Evolutionary conservation across 129 eudicot species (phyloP), one percentile per base, ranked within the genome.

Genomic region (Cynara cardunculus): DNA sequence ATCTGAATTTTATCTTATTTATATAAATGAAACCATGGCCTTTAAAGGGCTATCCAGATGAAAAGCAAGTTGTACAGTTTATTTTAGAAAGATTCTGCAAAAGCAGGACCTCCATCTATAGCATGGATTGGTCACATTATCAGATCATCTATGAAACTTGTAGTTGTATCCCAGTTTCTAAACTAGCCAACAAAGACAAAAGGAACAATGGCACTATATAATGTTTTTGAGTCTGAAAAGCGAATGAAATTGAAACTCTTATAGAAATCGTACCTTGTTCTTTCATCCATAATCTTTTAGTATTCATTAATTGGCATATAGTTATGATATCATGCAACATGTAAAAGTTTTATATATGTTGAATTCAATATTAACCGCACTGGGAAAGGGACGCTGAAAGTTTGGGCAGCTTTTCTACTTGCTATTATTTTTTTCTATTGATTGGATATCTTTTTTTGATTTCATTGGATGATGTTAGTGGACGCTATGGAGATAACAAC

Each of bases 41-140:
- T 41, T 78, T 53, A 5, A 27, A 28, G 53, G 82, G 31, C 28
- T 68, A 39, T 44, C 35, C 69, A 12, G 49, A 72, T 76, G 76
- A 79, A 69, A 30, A 70, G 30, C 30, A 79, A 28, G 76, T 31
- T 49, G 65, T 49, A 69, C 49, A 64, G 49, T 9, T 28, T 44
- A 27, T 44, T n/a, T 30, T 68, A 41, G 64, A 21, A 46, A 69
- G 26, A n/a, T 3, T 39, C 25, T 26, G 46, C 68, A n/a, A 78
- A 78, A 11, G 56, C 30, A 69, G n/a, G 76, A 69, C 5, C 13
- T 68, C 74, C 16, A 25, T 78, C 39, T 78, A 67, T 67, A 25
- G 65, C 72, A 14, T 76, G 34, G 35, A 25, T 24, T 77, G 44
- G 74, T 26, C 69, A 8, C 73, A 37, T 25, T 67, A 39, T 78